These are phyloP conservation scores for Termitomyces sp. DNA, from an alignment of 1,284 basidiomycete genomes.

Conservation along the genomic window DNA sequence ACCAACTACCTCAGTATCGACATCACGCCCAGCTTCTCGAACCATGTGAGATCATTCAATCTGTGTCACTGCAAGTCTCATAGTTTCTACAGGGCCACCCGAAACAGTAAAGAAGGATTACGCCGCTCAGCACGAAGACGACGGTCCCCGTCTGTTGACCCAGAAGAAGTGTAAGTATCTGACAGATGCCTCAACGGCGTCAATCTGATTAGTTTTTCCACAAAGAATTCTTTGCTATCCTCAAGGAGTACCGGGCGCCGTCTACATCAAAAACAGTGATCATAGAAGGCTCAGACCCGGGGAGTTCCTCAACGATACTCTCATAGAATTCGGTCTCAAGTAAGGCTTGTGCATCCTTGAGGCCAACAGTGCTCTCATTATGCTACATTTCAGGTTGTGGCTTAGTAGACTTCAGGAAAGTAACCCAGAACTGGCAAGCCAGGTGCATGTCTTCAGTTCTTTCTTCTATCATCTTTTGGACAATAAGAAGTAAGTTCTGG, in stretches of 20 bases:
- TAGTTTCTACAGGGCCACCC: constrained; percentile 1
- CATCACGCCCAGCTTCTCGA: constrained; percentile 8
- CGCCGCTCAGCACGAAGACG: constrained; percentile 29
- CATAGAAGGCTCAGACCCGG: constrained; percentile 64
- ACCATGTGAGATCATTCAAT: not conserved
- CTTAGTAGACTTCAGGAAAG: constrained; percentile 48
- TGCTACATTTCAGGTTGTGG: constrained; percentile 51
- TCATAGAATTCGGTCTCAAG: constrained; percentile 95
- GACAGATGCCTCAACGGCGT: not conserved
- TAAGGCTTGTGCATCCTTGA: constrained; percentile 31
- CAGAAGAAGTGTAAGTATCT: constrained; percentile 59
- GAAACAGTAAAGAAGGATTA: constrained; percentile 1
- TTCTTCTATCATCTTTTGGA: constrained; percentile 98
- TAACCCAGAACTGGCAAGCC: constrained; percentile 59
- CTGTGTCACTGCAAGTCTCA: not conserved
- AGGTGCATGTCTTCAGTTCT: constrained; percentile 91
- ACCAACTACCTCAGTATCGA: not conserved
- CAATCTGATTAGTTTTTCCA: constrained; percentile 5
- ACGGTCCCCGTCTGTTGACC: constrained; percentile 34
- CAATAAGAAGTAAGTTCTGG: constrained; percentile 52
- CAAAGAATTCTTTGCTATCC: constrained; percentile 75
- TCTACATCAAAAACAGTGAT: constrained; percentile 80
- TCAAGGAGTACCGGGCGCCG: constrained; percentile 58
- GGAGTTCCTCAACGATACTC: constrained; percentile 91
- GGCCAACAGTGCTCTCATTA: not conserved